Evolutionary conservation across 1,284 basidiomycete genomes (phyloP).

Genomic region (Sanghuangporus sanghuang): DNA sequence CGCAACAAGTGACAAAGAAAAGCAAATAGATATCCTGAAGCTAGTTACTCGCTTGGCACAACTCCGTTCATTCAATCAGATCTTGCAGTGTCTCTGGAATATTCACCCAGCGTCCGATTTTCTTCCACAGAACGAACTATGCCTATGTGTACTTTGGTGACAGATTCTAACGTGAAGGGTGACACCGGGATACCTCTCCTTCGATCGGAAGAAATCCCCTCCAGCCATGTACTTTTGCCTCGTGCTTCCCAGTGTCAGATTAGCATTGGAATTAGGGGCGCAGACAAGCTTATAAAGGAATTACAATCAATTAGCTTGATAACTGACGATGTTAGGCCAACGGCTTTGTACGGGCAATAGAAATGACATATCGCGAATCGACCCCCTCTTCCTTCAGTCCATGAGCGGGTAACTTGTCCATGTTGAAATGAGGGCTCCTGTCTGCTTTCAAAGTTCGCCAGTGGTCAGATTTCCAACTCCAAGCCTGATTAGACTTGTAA

Average conservation of each 20-base stretch:
- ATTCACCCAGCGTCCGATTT: conserved; percentile 37
- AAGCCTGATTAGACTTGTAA: background rate
- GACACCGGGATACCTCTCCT: conserved; percentile 21
- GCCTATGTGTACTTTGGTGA: conserved; percentile 24
- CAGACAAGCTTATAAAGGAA: conserved; percentile 14
- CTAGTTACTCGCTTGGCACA: conserved; percentile 17
- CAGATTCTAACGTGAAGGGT: background rate
- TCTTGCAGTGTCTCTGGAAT: conserved; percentile 36
- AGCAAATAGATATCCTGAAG: background rate
- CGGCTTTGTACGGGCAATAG: conserved; percentile 40
- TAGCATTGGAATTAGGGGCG: background rate
- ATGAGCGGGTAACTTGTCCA: conserved; percentile 16
- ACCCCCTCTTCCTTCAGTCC: conserved; percentile 2
- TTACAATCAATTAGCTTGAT: no score
- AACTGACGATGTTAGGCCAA: conserved; percentile 23
- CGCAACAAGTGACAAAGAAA: background rate
- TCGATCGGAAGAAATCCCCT: conserved; percentile 32
- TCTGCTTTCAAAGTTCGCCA: conserved; percentile 25
- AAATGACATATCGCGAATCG: conserved; percentile 40
- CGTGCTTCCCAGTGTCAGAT: conserved; percentile 22
- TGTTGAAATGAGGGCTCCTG: conserved; percentile 33
- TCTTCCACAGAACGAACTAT: conserved; percentile 35
- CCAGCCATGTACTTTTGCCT: conserved; percentile 34
- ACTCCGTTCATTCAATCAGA: conserved; percentile 32
- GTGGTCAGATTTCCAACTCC: background rate